Percentiles rank a stretch among this genome's conserved stretches.
Conservation (phyloP, 139 green algal species). For the Chlamydomonas sp. region DNA sequence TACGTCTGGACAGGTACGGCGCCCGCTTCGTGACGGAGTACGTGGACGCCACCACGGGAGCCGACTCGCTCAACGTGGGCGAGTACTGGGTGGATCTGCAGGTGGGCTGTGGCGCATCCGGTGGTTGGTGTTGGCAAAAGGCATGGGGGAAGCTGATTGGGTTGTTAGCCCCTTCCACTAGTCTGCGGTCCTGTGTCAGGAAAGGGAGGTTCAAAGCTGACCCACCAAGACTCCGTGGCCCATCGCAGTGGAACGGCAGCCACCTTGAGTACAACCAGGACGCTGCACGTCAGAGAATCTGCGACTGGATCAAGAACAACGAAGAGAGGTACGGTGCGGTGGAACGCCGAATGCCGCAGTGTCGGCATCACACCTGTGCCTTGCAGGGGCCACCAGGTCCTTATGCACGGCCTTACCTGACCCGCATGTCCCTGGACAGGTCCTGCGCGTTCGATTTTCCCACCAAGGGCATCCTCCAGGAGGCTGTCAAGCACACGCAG, state of each 20-base stretch:
- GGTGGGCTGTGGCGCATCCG: constrained; percentile 46
- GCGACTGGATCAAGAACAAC: constrained; percentile 83
- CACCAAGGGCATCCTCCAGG: constrained; percentile 81
- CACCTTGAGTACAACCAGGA: constrained; percentile 88
- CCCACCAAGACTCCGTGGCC: no score
- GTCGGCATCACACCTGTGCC: no score
- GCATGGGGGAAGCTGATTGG: no score
- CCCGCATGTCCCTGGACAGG: not conserved
- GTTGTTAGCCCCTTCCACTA: no score
- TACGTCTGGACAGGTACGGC: no score
- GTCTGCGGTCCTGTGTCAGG: no score
- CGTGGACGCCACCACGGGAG: constrained; percentile 33
- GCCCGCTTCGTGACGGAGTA: constrained; percentile 49
- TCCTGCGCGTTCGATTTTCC: constrained; percentile 94
- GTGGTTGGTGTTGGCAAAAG: no score
- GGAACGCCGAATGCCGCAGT: no score
- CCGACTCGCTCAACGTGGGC: constrained; percentile 40
- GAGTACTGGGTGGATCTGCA: constrained; percentile 41
- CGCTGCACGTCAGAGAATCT: constrained; percentile 78
- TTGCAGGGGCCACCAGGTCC: no score
- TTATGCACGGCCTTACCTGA: no score
- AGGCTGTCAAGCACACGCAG: constrained; percentile 59
- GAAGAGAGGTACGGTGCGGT: not conserved
- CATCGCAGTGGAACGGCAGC: constrained; percentile 39
- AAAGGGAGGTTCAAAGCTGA: no score